A percentile compares a stretch with the other conserved stretches of the same genome.
Evolutionary conservation across 2,329 filamentous ascomycete species (phyloP).

Genomic region (Verticillium dahliae): DNA sequence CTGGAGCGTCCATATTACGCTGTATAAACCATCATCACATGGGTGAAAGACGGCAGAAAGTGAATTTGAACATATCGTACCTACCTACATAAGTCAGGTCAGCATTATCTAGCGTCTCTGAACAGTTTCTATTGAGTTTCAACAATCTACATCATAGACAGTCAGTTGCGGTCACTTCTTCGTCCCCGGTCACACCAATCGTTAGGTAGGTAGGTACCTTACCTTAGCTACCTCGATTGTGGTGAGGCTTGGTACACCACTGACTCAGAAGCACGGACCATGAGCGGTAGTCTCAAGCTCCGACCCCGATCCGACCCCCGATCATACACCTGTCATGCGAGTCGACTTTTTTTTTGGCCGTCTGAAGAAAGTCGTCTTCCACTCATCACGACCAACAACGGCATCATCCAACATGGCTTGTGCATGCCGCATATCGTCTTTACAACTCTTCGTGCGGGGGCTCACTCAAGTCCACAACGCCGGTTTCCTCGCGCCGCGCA

Average conservation of each 20-base stretch:
- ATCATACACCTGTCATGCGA: background rate
- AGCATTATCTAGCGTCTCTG: background rate
- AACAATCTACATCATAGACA: background rate
- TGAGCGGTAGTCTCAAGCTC: background rate
- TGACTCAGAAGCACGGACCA: background rate
- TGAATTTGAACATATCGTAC: no score
- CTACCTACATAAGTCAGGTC: background rate
- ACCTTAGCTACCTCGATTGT: no score
- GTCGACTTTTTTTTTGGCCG: background rate
- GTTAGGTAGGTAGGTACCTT: no score
- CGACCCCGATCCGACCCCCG: background rate
- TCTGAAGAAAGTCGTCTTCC: background rate
- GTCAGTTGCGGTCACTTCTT: background rate
- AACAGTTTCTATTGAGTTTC: background rate
- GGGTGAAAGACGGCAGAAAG: background rate
- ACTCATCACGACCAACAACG: background rate
- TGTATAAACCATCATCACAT: background rate
- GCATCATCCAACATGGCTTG: constrained; percentile 34
- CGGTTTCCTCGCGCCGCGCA: constrained; percentile 1
- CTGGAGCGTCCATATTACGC: background rate
- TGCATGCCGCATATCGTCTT: constrained; percentile 36
- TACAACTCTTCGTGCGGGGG: constrained; percentile 41
- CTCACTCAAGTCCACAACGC: constrained; percentile 32
- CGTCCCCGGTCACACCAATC: background rate
- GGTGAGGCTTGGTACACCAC: no score